Conservation (phyloP, 129 eudicot genomes). For the Artemisia argyi region DNA sequence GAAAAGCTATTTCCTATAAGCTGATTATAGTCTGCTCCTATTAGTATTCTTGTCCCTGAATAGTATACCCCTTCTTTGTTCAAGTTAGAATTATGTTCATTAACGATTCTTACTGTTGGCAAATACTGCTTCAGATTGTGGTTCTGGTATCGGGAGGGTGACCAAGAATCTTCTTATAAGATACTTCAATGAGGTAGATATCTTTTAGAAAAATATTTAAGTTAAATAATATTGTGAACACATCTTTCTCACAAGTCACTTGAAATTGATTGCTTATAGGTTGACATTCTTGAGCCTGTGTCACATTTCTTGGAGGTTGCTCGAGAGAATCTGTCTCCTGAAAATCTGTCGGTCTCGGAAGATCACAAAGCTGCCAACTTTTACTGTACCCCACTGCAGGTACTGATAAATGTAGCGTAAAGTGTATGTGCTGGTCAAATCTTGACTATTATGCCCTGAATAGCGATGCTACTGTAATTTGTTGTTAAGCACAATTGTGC, state of each 20-base stretch:
- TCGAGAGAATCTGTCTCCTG: slow-evolving; percentile 64
- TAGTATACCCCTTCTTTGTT: slow-evolving; percentile 5
- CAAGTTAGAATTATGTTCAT: slow-evolving; percentile 15
- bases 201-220: slow-evolving; percentile 1
- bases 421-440: neutral
- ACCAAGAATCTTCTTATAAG: slow-evolving; percentile 92
- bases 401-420: slow-evolving; percentile 9
- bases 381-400: slow-evolving; percentile 91
- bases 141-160: slow-evolving; percentile 94
- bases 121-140: slow-evolving; percentile 75
- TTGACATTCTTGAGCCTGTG: slow-evolving; percentile 98
- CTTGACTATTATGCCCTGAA: neutral
- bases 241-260: neutral
- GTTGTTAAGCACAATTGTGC: too few relatives aligned
- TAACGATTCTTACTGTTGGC: slow-evolving; percentile 23
- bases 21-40: too few relatives aligned
- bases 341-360: slow-evolving; percentile 55
- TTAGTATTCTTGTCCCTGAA: too few relatives aligned
- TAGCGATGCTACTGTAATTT: neutral
- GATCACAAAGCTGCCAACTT: slow-evolving; percentile 75
- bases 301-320: slow-evolving; percentile 94
- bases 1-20: too few relatives aligned
- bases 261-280: slow-evolving; percentile 47
- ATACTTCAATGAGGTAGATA: slow-evolving; percentile 81
- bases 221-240: neutral